A percentile compares a stretch with the other conserved stretches of the same genome.
These are phyloP conservation scores for Golubevia pallescens DNA, from an alignment of 1,284 basidiomycete species.

Conservation along the genomic window DNA sequence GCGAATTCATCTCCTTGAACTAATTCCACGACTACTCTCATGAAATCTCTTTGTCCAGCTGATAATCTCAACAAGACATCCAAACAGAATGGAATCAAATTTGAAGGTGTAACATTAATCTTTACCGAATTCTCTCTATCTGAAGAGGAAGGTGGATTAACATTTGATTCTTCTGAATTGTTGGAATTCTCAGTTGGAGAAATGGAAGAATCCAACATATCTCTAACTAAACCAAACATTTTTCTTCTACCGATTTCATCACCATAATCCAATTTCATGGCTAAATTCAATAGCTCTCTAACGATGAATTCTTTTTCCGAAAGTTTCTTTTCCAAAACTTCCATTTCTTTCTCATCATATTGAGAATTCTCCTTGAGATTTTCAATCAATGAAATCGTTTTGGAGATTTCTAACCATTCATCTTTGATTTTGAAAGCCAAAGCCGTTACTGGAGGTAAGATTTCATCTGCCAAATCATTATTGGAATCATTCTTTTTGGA, in stretches of 20 bases:
- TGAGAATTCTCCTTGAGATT: conserved; percentile 10
- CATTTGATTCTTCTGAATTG: no score
- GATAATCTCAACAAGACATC: conserved; percentile 86
- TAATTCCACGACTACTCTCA: conserved; percentile 91
- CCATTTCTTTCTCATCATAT: conserved; percentile 60
- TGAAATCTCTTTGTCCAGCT: conserved; percentile 84
- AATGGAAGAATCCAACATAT: conserved; percentile 22
- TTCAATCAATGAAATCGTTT: not conserved
- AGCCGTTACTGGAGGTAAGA: conserved; percentile 86
- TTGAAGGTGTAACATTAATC: no score
- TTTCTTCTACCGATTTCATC: conserved; percentile 94
- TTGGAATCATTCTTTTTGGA: no score
- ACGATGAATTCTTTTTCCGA: conserved; percentile 74
- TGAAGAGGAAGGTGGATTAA: no score
- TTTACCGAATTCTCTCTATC: no score
- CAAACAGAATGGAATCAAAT: conserved; percentile 75
- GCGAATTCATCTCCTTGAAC: conserved; percentile 71
- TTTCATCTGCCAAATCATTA: no score
- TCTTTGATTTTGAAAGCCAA: conserved; percentile 85
- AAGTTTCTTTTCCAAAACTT: conserved; percentile 69
- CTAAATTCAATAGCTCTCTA: conserved; percentile 79
- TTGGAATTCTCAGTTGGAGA: no score
- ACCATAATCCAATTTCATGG: conserved; percentile 84
- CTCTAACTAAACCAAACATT: conserved; percentile 72
- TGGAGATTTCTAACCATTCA: conserved; percentile 60